These are phyloP conservation scores for Coelastrella sp. DNA, from an alignment of 139 green algal species.

Conservation along the genomic window DNA sequence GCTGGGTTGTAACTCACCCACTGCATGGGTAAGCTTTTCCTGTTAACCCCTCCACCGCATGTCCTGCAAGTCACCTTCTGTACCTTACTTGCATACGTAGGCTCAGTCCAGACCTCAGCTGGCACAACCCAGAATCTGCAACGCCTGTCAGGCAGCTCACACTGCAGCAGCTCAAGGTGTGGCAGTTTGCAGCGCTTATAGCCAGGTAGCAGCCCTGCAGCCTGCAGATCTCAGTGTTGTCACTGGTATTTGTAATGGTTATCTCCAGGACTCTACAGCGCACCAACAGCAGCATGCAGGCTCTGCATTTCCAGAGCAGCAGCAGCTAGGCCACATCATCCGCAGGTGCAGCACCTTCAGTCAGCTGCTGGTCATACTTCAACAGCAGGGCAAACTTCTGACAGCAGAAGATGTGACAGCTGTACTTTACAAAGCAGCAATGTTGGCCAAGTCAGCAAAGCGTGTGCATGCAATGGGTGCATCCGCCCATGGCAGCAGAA, in stretches of 20 bases:
- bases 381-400: background rate
- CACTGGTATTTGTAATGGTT: too few relatives aligned
- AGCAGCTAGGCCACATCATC: constrained; percentile 10
- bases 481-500: background rate
- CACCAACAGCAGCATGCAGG: constrained; percentile 3
- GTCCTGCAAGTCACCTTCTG: too few relatives aligned
- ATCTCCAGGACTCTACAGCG: too few relatives aligned
- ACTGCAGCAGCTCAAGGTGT: background rate
- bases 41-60: too few relatives aligned
- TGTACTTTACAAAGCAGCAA: constrained; percentile 9
- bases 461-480: background rate
- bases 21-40: too few relatives aligned
- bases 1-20: too few relatives aligned
- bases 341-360: background rate
- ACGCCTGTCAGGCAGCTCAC: too few relatives aligned
- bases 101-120: background rate
- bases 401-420: background rate
- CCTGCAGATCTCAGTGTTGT: background rate
- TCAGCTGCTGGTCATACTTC: background rate
- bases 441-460: background rate
- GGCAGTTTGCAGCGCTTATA: background rate
- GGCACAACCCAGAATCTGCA: too few relatives aligned
- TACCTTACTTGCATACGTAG: too few relatives aligned
- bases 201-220: background rate
- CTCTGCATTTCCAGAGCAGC: background rate